Evolutionary conservation across 192 early-diverging fungal genomes (phyloP), one percentile per base, ranked within the genome.

Genomic region (Coemansia reversa): DNA sequence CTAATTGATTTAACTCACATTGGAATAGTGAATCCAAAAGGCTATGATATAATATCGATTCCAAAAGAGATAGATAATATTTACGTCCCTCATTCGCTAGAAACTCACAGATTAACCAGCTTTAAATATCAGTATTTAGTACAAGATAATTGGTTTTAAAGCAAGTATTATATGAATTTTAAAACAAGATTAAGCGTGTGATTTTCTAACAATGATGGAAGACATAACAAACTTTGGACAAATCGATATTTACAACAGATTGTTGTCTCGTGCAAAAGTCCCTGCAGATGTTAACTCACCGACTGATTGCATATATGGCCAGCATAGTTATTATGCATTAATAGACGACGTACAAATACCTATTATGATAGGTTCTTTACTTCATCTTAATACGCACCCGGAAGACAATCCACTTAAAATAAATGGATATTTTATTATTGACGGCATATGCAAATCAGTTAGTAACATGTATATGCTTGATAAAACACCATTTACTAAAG

Each of bases 381-480:
- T 51, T 7, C 50, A 51, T 51, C 50, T 51, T 51, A 23, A 12
- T 22, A 51, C 6, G 5, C 50, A 51, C 24, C 50, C 50, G 19
- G 4, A 9, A 6, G 50, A 51, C 50, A 51, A 51, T 51, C 50
- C 50, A 51, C 24, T 51, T 6, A 12, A 51, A 23, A 51, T 51
- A 51, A 51, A 51, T 51, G 50, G 50, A 23, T 51, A 51, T 23
- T 51, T 51, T 51, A 51, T 51, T 51, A 51, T 51, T 23, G 50
- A 51, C 24, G 50, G 50, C 3, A 9, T 51, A 22, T 65, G 63
- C 12, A 65, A 65, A 58, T 60, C 63, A 45, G 63, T 65, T 18
- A 65, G 63, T 16, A 57, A 42, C 35, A 65, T 65, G 63, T 59
- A 65, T 65, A 42, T 65, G 33, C 42, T 42, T 11, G 63, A 65